A percentile compares a stretch with the other conserved stretches of the same genome.
These are phyloP conservation scores for Marasmius oreades DNA, from an alignment of 1,284 basidiomycete genomes.

Conservation along the genomic window DNA sequence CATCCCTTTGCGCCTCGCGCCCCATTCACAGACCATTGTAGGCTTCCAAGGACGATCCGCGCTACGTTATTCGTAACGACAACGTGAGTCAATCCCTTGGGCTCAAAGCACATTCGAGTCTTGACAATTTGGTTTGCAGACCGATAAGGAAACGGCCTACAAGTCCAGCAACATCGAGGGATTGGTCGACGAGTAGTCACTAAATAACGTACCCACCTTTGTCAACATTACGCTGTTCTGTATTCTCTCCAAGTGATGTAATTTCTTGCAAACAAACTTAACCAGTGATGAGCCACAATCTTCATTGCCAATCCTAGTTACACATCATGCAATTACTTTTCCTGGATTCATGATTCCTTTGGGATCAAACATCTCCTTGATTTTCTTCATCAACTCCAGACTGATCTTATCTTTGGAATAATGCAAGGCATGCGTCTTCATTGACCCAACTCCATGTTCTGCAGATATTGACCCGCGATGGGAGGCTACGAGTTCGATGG, in stretches of 20 bases:
- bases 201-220: background rate
- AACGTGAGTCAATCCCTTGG: conserved; percentile 1
- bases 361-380: conserved; percentile 92
- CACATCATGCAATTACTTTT: conserved; percentile 57
- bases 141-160: conserved; percentile 11
- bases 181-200: background rate
- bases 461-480: conserved; percentile 91
- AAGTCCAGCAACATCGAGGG: conserved; percentile 10
- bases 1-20: no score
- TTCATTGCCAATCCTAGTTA: no score
- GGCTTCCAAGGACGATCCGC: conserved; percentile 9
- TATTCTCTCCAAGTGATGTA: no score
- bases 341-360: conserved; percentile 90
- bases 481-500: conserved; percentile 39
- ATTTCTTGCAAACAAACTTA: no score
- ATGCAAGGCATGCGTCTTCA: conserved; percentile 90
- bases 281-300: no score
- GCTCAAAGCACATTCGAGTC: background rate
- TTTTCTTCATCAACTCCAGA: conserved; percentile 86
- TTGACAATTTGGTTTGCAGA: background rate
- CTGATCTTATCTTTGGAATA: conserved; percentile 85
- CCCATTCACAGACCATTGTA: background rate
- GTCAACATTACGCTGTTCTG: no score
- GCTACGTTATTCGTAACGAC: conserved; percentile 12
- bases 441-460: conserved; percentile 93